These are phyloP conservation scores for Fusarium hainanense DNA, from an alignment of 2,329 filamentous ascomycete genomes.

Conservation along the genomic window DNA sequence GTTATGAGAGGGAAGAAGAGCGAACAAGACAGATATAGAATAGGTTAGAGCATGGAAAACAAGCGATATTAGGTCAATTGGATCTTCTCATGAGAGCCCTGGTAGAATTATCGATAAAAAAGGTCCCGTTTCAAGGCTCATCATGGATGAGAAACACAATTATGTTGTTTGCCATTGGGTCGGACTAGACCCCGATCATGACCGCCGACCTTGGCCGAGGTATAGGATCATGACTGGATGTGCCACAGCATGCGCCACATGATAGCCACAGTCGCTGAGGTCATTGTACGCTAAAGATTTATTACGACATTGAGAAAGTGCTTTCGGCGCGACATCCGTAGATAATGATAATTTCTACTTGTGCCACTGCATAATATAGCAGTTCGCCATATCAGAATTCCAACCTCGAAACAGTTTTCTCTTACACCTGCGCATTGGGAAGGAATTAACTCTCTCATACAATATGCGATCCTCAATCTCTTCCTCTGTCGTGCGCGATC, in stretches of 20 bases:
- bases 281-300: conserved; percentile 22
- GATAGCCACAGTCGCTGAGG: conserved; percentile 15
- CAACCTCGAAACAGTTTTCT: neutral
- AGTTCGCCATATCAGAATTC: neutral
- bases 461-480: conserved; percentile 45
- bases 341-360: conserved; percentile 2
- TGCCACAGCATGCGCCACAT: conserved; percentile 7
- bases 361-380: neutral
- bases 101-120: neutral
- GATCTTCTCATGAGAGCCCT: conserved; percentile 7
- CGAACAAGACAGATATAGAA: neutral
- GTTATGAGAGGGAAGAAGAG: conserved; percentile 7
- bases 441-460: neutral
- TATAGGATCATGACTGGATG: conserved; percentile 6
- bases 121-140: conserved; percentile 7
- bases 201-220: conserved; percentile 33
- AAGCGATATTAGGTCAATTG: neutral
- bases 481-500: conserved; percentile 43
- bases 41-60: neutral
- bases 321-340: conserved; percentile 5
- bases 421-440: neutral
- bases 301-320: conserved; percentile 27
- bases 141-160: conserved; percentile 20
- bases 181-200: conserved; percentile 37
- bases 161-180: conserved; percentile 26